Evolutionary conservation across 306 rosid species (phyloP).

Genomic region (Hylodesmum podocarpum): DNA sequence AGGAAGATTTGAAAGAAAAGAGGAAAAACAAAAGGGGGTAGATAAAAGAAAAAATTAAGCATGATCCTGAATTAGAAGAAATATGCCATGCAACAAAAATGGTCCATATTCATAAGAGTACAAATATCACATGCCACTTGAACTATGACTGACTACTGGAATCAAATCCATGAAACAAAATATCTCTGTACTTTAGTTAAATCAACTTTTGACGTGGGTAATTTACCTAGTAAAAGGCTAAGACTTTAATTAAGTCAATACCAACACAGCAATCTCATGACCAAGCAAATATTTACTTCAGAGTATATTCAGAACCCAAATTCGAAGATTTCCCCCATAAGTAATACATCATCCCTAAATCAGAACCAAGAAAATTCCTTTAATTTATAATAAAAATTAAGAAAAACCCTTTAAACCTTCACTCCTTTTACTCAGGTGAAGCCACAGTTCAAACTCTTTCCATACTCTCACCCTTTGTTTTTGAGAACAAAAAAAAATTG

Average conservation of each 20-base stretch:
- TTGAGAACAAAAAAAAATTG: neutral
- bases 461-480: neutral
- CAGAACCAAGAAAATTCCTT: neutral
- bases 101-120: neutral
- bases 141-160: neutral
- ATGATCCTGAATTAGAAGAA: conserved; percentile 7
- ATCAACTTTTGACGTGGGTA: neutral
- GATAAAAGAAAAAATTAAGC: neutral
- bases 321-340: neutral
- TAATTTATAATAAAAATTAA: neutral
- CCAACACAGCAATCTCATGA: neutral
- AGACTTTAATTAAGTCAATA: conserved; percentile 5
- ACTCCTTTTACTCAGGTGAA: neutral
- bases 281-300: conserved; percentile 8
- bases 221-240: conserved; percentile 6
- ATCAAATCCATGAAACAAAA: conserved; percentile 12
- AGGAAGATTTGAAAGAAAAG: neutral
- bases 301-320: neutral
- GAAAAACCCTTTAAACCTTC: neutral
- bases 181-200: neutral
- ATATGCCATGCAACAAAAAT: conserved; percentile 6
- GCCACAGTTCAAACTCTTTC: neutral
- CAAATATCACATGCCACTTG: neutral
- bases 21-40: neutral
- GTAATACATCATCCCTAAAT: neutral